Evolutionary conservation across 768 basidiomycete genomes (phyloP).

Genomic region (Trametes elegans): DNA sequence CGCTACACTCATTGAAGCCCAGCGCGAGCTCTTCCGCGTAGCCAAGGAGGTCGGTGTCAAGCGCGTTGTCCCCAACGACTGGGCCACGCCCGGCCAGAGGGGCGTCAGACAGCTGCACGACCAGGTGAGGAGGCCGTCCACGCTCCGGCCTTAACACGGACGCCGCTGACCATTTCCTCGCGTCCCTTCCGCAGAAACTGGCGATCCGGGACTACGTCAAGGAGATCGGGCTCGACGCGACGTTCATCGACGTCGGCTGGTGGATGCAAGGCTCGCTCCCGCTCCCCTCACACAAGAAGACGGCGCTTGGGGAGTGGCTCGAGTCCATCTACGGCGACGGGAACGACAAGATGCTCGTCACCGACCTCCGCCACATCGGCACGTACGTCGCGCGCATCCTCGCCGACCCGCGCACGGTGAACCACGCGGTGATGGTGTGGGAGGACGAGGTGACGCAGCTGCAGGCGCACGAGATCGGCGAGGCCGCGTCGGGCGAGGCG

Average conservation of each 20-base stretch:
- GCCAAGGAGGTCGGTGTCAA: conserved; percentile 25
- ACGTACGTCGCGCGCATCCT: conserved; percentile 31
- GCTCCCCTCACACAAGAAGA: neutral
- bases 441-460: conserved; percentile 27
- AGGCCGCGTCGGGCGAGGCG: conserved; percentile 26
- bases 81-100: conserved; percentile 13
- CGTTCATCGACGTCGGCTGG: conserved; percentile 33
- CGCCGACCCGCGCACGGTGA: conserved; percentile 31
- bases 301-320: neutral
- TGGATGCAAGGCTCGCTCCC: conserved; percentile 28
- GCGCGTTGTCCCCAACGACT: conserved; percentile 28
- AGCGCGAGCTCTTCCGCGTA: conserved; percentile 20
- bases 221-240: conserved; percentile 25
- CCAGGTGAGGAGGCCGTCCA: neutral
- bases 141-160: neutral
- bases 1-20: conserved; percentile 2
- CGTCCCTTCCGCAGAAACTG: conserved; percentile 25
- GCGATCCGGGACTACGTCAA: conserved; percentile 27
- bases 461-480: conserved; percentile 24
- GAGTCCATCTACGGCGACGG: conserved; percentile 20
- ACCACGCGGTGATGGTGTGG: conserved; percentile 29
- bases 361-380: conserved; percentile 27
- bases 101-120: conserved; percentile 19
- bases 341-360: conserved; percentile 23
- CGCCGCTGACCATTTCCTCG: too few relatives aligned